phyloP scores from a whole-genome alignment of 139 green algal genomes.

The Astrephomene gubernaculifera region DNA sequence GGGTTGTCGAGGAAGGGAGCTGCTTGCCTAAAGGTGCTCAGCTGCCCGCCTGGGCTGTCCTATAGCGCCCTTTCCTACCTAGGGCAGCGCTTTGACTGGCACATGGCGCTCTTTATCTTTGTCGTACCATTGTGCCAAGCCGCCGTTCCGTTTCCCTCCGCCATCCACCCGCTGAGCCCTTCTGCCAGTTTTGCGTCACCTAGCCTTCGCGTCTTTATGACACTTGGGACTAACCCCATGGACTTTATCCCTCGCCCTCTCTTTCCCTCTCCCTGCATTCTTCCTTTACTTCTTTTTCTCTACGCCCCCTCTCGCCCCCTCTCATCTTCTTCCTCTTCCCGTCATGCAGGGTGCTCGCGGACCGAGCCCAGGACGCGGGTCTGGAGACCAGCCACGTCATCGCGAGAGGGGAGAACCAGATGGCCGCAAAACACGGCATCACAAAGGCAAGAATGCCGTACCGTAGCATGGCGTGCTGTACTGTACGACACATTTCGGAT shows the following conservation, averaged over 20 bases:
- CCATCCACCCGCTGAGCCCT: no score
- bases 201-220: no score
- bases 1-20: no score
- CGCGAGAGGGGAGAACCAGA: slow-evolving; percentile 5
- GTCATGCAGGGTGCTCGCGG: background rate
- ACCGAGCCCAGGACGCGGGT: background rate
- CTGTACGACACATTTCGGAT: no score
- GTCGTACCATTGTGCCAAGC: no score
- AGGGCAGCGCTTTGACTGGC: background rate
- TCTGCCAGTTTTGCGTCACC: no score
- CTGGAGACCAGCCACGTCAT: slow-evolving; percentile 17
- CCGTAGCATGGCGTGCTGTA: no score
- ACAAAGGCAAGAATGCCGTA: slow-evolving; percentile 1
- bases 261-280: background rate
- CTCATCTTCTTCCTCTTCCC: background rate
- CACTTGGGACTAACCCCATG: no score
- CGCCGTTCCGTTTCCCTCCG: no score
- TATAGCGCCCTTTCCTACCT: background rate
- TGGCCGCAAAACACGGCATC: slow-evolving; percentile 31
- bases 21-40: background rate
- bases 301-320: background rate
- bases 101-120: background rate
- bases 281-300: background rate
- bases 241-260: no score
- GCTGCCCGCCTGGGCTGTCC: background rate